Percentiles rank a stretch among this genome's conserved stretches.
Evolutionary conservation across 805 yeast genomes (phyloP).

Genomic region (Saccharomycopsis javanensis): DNA sequence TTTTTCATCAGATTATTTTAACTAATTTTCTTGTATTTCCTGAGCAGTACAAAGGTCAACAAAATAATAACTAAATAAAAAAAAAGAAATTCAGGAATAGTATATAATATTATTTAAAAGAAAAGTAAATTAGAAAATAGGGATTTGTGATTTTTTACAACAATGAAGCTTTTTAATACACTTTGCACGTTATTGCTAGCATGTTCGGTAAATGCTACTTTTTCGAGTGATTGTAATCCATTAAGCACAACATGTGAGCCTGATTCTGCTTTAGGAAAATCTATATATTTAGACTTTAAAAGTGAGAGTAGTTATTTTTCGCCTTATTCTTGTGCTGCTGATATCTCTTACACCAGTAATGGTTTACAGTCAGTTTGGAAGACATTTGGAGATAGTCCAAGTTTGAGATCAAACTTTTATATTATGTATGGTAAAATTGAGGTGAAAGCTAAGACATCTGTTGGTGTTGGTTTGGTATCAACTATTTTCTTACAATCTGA

Average conservation of each 20-base stretch:
- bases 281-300: constrained; percentile 37
- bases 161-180: background rate
- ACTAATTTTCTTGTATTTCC: too few species aligned
- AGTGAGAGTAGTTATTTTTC: constrained; percentile 29
- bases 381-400: constrained; percentile 49
- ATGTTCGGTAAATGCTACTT: constrained; percentile 5
- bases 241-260: constrained; percentile 24
- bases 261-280: constrained; percentile 44
- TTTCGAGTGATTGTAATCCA: constrained; percentile 17
- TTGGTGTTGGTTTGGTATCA: constrained; percentile 58
- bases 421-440: constrained; percentile 67
- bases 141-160: too few species aligned
- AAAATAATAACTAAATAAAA: too few species aligned
- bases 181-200: constrained; percentile 1
- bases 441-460: constrained; percentile 45
- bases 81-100: background rate
- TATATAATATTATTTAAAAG: too few species aligned
- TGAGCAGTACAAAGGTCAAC: too few species aligned
- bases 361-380: constrained; percentile 45
- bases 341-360: constrained; percentile 30
- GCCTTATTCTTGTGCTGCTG: constrained; percentile 24
- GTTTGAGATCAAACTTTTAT: constrained; percentile 51
- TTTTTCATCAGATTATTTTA: background rate
- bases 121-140: background rate
- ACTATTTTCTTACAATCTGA: constrained; percentile 61